Conservation (phyloP, 2,329 filamentous ascomycete species). For the Pseudogymnoascus sp. region DNA sequence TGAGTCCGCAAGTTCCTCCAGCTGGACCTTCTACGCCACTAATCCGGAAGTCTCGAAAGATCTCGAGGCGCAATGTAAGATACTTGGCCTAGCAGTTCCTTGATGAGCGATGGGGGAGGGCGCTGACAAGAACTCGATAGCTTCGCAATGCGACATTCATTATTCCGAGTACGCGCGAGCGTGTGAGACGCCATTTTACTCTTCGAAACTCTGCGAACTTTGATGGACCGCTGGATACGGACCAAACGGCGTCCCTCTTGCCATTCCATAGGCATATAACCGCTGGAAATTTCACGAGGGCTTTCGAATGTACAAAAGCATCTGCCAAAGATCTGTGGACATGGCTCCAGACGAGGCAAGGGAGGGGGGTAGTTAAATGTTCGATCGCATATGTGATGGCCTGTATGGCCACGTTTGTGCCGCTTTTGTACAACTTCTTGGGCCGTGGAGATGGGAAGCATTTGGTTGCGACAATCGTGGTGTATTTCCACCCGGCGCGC, state of each 20-base stretch:
- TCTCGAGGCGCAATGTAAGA: constrained; percentile 23
- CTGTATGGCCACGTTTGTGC: constrained; percentile 77
- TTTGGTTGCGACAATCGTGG: constrained; percentile 84
- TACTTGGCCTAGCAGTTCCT: constrained; percentile 11
- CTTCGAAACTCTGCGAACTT: constrained; percentile 48
- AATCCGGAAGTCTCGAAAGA: constrained; percentile 18
- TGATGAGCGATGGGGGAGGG: constrained; percentile 34
- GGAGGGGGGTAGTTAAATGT: constrained; percentile 80
- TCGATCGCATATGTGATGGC: constrained; percentile 82
- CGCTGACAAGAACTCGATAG: constrained; percentile 31
- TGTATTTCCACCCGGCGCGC: constrained; percentile 88
- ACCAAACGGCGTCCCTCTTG: constrained; percentile 14
- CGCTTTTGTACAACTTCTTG: constrained; percentile 62
- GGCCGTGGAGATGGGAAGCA: constrained; percentile 88
- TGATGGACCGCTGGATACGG: constrained; percentile 16
- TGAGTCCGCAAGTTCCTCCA: constrained; percentile 26
- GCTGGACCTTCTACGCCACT: constrained; percentile 21
- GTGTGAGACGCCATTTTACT: constrained; percentile 71
- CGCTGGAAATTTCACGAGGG: constrained; percentile 28
- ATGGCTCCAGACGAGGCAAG: constrained; percentile 65
- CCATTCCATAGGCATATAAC: constrained; percentile 19
- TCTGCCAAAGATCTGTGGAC: constrained; percentile 37
- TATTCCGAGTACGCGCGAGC: constrained; percentile 77
- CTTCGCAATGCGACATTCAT: constrained; percentile 82
- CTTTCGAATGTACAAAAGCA: constrained; percentile 29